A percentile compares a stretch with the other conserved stretches of the same genome.
Evolutionary conservation across 192 early-diverging fungal species (phyloP).

Genomic region (Backusella morwellensis): DNA sequence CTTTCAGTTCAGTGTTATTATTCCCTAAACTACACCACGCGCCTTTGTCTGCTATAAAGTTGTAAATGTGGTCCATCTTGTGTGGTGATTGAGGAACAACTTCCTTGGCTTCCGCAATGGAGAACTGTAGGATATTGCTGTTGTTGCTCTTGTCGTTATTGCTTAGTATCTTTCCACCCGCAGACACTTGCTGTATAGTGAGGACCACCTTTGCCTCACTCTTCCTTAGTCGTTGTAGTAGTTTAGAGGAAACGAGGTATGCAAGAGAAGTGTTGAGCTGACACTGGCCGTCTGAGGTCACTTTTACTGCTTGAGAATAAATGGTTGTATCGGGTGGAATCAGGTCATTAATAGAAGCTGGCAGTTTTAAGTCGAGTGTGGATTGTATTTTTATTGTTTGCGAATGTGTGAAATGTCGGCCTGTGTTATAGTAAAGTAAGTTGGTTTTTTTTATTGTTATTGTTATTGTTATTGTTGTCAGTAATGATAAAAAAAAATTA

Average conservation of each 20-base stretch:
- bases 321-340: constrained; percentile 32
- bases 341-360: constrained; percentile 31
- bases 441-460: not conserved
- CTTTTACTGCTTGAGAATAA: constrained; percentile 14
- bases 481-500: not conserved
- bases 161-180: not conserved
- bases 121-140: constrained; percentile 7
- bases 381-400: constrained; percentile 22
- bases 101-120: constrained; percentile 22
- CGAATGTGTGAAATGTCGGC: constrained; percentile 24
- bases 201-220: constrained; percentile 23
- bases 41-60: constrained; percentile 34
- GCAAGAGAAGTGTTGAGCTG: constrained; percentile 25
- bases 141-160: constrained; percentile 5
- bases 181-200: not conserved
- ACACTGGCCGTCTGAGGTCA: not conserved
- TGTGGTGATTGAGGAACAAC: constrained; percentile 23
- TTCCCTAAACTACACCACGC: constrained; percentile 16
- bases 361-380: constrained; percentile 28
- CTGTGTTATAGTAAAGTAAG: constrained; percentile 10
- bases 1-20: constrained; percentile 18
- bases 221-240: constrained; percentile 23
- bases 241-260: constrained; percentile 32
- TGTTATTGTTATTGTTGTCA: not conserved
- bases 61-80: constrained; percentile 22